phyloP scores from a whole-genome alignment of 176 grass and related monocot species.

The Eremochloa ophiuroides region DNA sequence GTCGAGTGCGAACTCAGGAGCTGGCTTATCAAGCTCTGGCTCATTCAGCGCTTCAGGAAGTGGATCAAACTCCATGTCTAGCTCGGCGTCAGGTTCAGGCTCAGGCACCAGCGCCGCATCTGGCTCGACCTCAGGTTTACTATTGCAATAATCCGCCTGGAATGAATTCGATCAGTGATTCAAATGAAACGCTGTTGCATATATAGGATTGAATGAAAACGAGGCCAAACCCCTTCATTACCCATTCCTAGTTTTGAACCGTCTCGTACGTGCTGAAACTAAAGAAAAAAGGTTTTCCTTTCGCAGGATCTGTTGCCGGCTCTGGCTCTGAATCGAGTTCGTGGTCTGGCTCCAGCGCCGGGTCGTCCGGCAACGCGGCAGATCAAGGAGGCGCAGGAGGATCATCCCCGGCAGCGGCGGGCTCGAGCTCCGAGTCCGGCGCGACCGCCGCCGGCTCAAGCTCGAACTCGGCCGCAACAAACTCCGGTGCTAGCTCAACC shows the following conservation, averaged over 20 bases:
- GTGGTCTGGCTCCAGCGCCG: conserved; percentile 19
- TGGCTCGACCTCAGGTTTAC: conserved; percentile 3
- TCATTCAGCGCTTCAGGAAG: conserved; percentile 6
- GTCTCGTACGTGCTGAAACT: background rate
- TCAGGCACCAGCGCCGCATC: background rate
- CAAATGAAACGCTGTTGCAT: background rate
- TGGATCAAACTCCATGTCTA: conserved; percentile 20
- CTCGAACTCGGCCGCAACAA: conserved; percentile 21
- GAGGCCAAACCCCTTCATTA: too few relatives aligned
- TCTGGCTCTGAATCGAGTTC: background rate
- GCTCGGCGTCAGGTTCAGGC: conserved; percentile 1
- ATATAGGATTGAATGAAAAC: too few relatives aligned
- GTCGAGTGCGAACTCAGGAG: conserved; percentile 23
- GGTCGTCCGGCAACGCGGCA: background rate
- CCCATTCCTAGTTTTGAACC: too few relatives aligned
- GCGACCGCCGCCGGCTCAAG: background rate
- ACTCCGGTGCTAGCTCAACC: background rate
- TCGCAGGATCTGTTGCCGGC: background rate
- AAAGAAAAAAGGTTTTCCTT: background rate
- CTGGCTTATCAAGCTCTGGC: conserved; percentile 27
- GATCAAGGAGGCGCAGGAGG: background rate
- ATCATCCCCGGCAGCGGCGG: background rate
- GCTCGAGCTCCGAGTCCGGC: background rate
- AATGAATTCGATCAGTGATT: background rate
- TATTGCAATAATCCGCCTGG: too few relatives aligned